Evolutionary conservation across 305 asterid species (phyloP), one percentile per base, ranked within the genome.

Genomic region (Ajuga reptans): DNA sequence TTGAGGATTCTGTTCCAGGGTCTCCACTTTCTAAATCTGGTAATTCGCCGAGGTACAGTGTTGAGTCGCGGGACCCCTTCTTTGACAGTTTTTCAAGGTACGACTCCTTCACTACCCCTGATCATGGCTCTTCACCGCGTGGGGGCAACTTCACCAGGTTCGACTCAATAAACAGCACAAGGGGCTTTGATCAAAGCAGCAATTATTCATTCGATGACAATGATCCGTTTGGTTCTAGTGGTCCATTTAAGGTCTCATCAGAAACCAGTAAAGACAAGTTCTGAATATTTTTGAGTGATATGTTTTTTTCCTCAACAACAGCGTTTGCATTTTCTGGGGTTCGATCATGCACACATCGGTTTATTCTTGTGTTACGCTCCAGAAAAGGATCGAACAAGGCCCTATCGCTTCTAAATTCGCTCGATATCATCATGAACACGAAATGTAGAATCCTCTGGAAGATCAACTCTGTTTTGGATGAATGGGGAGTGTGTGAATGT

Each of bases 241-340:
- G 98, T 49, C 96, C 98, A 16, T 92, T 92, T 75, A 92, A 88
- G 85, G 93, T 87, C 74, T 86, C 96, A 1, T 84, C 89, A 1
- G 93, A 83, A 59, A 77, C 81, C 17, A 73, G 83, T 0, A 91
- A 75, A 73, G 76, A 87, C 64, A 53, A 80, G 80, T 68, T 87
- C 83, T 29, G 84, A 85, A 37, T 7, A 15, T 7, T 80, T 39
- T 39, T n/a, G 0, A 84, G 80, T 75, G 72, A 55, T 50, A 2
- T n/a, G n/a, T n/a, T 21, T 21, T 80, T 52, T 78, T 56, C 77
- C 82, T 79, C 70, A 64, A 55, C 43, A 71, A 50, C 68, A 55
- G 72, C 33, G 62, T 33, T 29, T 50, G 24, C 58, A 45, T 66
- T 64, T 29, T 67, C 11, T 36, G 12, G 72, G 36, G 33, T 46